A percentile compares a stretch with the other conserved stretches of the same genome.
phyloP scores from a whole-genome alignment of 2,329 filamentous ascomycete species.

The Cordyceps pruinosa region DNA sequence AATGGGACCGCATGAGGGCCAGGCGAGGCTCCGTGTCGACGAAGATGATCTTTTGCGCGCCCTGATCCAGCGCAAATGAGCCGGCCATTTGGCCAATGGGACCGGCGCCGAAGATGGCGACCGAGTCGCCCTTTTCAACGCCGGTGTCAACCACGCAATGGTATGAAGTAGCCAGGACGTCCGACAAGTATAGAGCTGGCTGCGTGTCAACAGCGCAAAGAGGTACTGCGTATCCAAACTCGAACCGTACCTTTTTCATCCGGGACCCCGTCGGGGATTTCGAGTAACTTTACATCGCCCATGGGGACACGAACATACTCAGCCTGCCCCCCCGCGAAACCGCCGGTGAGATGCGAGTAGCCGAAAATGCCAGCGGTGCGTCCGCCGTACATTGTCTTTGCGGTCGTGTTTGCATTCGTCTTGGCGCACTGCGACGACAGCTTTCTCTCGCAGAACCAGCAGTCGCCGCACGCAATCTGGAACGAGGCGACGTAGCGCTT shows the following conservation, averaged over 20 bases:
- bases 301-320: constrained; percentile 80
- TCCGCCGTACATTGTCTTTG: constrained; percentile 71
- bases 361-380: constrained; percentile 68
- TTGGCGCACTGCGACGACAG: constrained; percentile 72
- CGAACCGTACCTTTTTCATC: constrained; percentile 65
- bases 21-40: constrained; percentile 69
- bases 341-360: constrained; percentile 73
- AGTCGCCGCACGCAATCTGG: constrained; percentile 69
- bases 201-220: too few relatives aligned
- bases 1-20: constrained; percentile 57
- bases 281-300: constrained; percentile 73
- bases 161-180: constrained; percentile 74
- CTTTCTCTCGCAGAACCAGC: constrained; percentile 73
- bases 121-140: constrained; percentile 68
- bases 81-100: constrained; percentile 82
- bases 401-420: constrained; percentile 67
- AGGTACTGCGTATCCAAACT: too few relatives aligned
- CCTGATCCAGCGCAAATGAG: constrained; percentile 66
- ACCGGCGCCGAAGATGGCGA: constrained; percentile 80
- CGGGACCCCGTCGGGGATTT: constrained; percentile 69
- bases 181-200: constrained; percentile 62
- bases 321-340: constrained; percentile 80
- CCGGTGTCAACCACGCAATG: constrained; percentile 77
- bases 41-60: constrained; percentile 68
- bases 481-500: constrained; percentile 77